Conservation (phyloP, 148 eudicot genomes). For the Euryodendron excelsum region DNA sequence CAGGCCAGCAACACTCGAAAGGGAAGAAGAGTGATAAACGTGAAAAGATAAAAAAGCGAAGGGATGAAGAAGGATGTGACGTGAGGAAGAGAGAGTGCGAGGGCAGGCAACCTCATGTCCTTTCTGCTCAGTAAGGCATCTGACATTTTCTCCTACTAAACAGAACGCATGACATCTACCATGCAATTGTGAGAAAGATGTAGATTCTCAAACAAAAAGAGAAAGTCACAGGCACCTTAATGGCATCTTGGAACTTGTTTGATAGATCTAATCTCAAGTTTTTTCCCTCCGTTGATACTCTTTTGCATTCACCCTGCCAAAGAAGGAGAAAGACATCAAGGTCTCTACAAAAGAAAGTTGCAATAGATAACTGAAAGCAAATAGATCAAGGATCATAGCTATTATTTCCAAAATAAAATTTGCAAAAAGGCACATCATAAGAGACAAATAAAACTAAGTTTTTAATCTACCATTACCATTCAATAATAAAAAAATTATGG, state of each 20-base stretch:
- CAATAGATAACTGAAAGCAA: neutral
- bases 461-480: neutral
- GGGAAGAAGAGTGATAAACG: neutral
- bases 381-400: too few species aligned
- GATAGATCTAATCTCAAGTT: constrained; percentile 88
- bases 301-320: constrained; percentile 86
- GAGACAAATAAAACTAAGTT: neutral
- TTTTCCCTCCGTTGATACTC: constrained; percentile 86
- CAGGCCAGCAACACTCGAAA: neutral
- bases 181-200: constrained; percentile 6
- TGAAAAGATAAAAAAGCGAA: neutral
- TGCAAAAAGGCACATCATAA: neutral
- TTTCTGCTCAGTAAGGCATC: neutral
- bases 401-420: neutral
- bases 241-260: constrained; percentile 79
- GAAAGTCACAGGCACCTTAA: constrained; percentile 50
- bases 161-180: neutral
- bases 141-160: neutral
- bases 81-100: neutral
- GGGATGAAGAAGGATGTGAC: neutral
- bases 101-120: neutral
- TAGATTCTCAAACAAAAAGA: constrained; percentile 3
- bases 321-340: constrained; percentile 18
- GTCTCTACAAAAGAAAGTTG: neutral
- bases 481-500: too few species aligned